Base-by-base conservation (phyloP, 2,329 filamentous ascomycete species). In the Aplosporella prunicola region DNA sequence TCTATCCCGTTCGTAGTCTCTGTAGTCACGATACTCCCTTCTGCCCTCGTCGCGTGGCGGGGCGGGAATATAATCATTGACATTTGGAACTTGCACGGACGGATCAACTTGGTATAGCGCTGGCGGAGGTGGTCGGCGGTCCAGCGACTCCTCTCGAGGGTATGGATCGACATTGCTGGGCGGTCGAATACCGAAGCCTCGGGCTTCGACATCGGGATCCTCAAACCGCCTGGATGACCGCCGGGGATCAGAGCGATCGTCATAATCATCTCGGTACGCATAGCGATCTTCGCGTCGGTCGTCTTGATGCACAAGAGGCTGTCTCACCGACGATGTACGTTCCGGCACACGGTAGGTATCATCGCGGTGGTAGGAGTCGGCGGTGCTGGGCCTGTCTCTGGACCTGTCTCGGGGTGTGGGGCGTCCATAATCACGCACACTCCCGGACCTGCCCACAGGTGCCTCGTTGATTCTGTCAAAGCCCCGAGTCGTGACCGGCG, bases 401-500 rank as follows among this genome's bases (percentile, higher is more conserved):
- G 47, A 39, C 14, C 52, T 42, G 9, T 60, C 57, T 15, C 52
- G 53, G 3, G 58, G 60, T 9, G 47, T 50, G 8, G 56, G 50
- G 15, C 57, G 43, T 16, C 26, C 47, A 24, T 49, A 49, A 11
- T 47, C 42, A 16, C 45, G 43, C 2, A 44, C 40, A 30, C 47
- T 48, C 14, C 42, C 38, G 9, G 40, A 42, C 9, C 54, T 45
- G 9, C 44, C 42, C 16, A 53, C 37, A n/a, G 26, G 15, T 9
- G 38, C 9, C 11, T 15, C 64, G 47, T 73, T 73, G 45, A 83
- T 73, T 58, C 76, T 82, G 48, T 85, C 81, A 45, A 86, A 76
- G 0, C 78, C 81, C 47, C 80, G 68, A 3, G 76, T 82, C 5
- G 78, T 74, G 4, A 79, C 79, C 8, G 82, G 82, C 2, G 80